Base-by-base conservation (phyloP, 1,284 basidiomycete species). In the Clitocybe nebularis region DNA sequence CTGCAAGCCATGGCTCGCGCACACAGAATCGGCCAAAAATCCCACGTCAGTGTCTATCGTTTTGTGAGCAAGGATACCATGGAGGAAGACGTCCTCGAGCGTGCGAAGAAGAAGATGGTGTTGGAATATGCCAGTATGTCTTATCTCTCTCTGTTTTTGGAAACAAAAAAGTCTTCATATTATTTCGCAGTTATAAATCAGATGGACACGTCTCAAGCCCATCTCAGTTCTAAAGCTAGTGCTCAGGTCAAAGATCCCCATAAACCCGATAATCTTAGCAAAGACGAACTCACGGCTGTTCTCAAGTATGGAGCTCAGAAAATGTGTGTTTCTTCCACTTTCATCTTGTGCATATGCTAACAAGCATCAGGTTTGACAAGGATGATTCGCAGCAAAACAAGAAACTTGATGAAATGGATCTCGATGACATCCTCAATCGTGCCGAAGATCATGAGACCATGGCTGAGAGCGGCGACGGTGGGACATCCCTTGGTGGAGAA, bases 41-140 rank as follows among this genome's bases (percentile, higher is more conserved):
- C 89, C 41, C 95, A 99, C 66, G 96, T 99, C 58, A 97, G 86
- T 61, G 96, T 99, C 38, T 99, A 97, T 67, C 87, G 95, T 30
- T 89, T 99, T 60, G 92, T 99, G 58, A 95, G 93, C 59, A 98
- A 99, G 69, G 95, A 97, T 60, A 99, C 95, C 10, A 94, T 99
- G 76, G 96, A 99, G 66, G 96, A 99, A 67, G 95, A 99, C 58
- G 90, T 99, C 17, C 77, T 99, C 29, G 95, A 99, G 68, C 81
- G 94, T 32, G 96, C 96, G 13, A 95, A 96, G 78, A 89, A 94
- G 71, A 99, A 99, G 74, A 99, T 99, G 95, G 93, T 99, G 43
- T 74, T 99, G 53, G 96, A 99, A 66, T 98, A 99, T 72, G 96
- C 95, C 39, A 98, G 92, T 94, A 63, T 63, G 91, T 84, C 42